Evolutionary conservation across 1,139 yeast species (phyloP), one percentile per base, ranked within the genome.

Genomic region (Geotrichum histeridarum): DNA sequence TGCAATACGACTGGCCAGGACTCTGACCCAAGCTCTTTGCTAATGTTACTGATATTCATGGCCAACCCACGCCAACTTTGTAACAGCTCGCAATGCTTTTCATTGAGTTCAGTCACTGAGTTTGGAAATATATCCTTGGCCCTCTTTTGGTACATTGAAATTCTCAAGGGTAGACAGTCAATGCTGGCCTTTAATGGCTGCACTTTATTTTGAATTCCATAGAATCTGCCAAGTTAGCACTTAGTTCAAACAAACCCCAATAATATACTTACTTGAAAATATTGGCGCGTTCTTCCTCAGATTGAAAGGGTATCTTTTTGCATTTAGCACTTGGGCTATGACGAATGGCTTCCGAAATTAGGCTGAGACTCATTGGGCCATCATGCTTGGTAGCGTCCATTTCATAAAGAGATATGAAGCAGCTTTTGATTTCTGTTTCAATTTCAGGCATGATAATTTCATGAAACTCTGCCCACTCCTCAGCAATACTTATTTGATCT

Each of bases 121-220:
- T 68, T 69, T n/a, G 75, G 77, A 60, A 71, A 67, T 6, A 57
- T 50, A 27, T 60, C 59, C 56, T 61, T 64, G 49, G 74, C 77
- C 49, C 67, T 64, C 15, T 63, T 65, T 53, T 64, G 69, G 64
- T 75, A 78, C 50, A 73, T 75, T 18, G 79, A 79, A 22, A 84
- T 71, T 51, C 85, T 71, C 14, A 71, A 63, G 0, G 87, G 86
- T 4, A 85, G 72, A 54, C 82, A 77, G 45, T 77, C 75, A n/a
- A 85, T 63, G 17, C 91, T 83, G 1, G 82, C 83, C 45, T 73
- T 71, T 47, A 84, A 69, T 0, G 88, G 88, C 36, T 71, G 72
- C 11, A 81, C 35, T 32, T 37, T 53, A 41, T 31, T 49, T 45
- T 49, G 55, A 22, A 53, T 32, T 8, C n/a, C 8, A 12, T 49